A percentile compares a stretch with the other conserved stretches of the same genome.
Conservation (phyloP, 2,329 filamentous ascomycete species). For the Fusarium siculi region DNA sequence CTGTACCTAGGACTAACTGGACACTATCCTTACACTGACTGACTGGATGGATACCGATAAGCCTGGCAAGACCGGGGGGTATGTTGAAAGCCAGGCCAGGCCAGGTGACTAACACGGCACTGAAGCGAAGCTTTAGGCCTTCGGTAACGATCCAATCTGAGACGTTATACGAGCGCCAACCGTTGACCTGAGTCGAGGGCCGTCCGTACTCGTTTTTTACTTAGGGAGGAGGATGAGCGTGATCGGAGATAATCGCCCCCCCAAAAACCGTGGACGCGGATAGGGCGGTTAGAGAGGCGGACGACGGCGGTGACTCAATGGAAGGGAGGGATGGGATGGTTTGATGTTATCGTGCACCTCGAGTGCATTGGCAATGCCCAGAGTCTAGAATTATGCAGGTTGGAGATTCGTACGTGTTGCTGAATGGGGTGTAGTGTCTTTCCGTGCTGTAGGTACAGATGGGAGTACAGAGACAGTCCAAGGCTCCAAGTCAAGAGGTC, state of each 20-base stretch:
- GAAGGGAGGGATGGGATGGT: slow-evolving; percentile 4
- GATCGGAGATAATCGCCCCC: slow-evolving; percentile 35
- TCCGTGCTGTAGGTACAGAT: slow-evolving; percentile 8
- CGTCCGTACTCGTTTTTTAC: not conserved
- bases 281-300: slow-evolving; percentile 25
- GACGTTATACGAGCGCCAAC: slow-evolving; percentile 37
- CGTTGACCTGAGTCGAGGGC: slow-evolving; percentile 35
- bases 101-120: slow-evolving; percentile 45
- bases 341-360: slow-evolving; percentile 36
- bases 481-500: slow-evolving; percentile 4
- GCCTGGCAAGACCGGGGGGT: slow-evolving; percentile 9
- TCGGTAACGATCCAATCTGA: slow-evolving; percentile 20
- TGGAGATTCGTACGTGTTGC: slow-evolving; percentile 37
- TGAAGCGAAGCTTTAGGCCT: slow-evolving; percentile 27
- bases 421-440: slow-evolving; percentile 25
- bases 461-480: slow-evolving; percentile 14
- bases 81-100: not conserved
- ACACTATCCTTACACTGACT: slow-evolving; percentile 1
- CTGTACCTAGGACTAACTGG: slow-evolving; percentile 8
- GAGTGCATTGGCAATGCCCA: not conserved
- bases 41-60: slow-evolving; percentile 18
- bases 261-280: slow-evolving; percentile 24
- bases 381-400: slow-evolving; percentile 41
- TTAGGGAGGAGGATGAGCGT: slow-evolving; percentile 16
- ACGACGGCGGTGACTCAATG: slow-evolving; percentile 36